phyloP scores from a whole-genome alignment of 345 rosid species.

The Eucalyptus sp. region DNA sequence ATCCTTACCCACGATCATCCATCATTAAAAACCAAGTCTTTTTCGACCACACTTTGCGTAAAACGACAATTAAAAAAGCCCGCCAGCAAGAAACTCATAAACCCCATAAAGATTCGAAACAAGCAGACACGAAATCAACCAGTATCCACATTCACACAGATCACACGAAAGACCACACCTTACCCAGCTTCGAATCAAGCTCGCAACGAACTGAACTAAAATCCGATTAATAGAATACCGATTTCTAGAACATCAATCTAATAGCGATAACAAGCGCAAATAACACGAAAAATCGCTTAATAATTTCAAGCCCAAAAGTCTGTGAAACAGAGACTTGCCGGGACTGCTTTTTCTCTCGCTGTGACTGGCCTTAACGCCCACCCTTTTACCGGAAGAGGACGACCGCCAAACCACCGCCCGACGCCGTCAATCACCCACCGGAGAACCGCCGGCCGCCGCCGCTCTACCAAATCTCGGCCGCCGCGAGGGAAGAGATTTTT shows the following conservation, averaged over 20 bases:
- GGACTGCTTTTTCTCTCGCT: neutral
- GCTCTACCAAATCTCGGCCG: neutral
- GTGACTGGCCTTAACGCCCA: neutral
- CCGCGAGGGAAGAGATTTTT: neutral
- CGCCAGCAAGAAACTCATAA: neutral
- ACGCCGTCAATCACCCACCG: neutral
- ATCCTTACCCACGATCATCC: neutral
- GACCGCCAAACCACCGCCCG: neutral
- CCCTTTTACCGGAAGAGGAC: neutral
- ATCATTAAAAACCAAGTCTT: neutral
- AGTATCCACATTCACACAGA: neutral
- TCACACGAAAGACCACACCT: neutral
- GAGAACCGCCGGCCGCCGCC: neutral
- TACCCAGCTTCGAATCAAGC: neutral
- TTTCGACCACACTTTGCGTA: neutral
- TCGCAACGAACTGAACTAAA: neutral
- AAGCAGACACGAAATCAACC: neutral
- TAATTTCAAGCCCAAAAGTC: neutral
- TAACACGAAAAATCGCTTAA: rapidly evolving
- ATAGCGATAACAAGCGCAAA: neutral
- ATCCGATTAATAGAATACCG: neutral
- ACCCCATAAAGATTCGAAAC: neutral
- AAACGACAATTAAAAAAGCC: neutral
- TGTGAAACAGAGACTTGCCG: neutral
- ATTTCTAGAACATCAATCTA: neutral